Evolutionary conservation across 176 grass and related monocot species (phyloP).

Genomic region (Tuctoria greenei): DNA sequence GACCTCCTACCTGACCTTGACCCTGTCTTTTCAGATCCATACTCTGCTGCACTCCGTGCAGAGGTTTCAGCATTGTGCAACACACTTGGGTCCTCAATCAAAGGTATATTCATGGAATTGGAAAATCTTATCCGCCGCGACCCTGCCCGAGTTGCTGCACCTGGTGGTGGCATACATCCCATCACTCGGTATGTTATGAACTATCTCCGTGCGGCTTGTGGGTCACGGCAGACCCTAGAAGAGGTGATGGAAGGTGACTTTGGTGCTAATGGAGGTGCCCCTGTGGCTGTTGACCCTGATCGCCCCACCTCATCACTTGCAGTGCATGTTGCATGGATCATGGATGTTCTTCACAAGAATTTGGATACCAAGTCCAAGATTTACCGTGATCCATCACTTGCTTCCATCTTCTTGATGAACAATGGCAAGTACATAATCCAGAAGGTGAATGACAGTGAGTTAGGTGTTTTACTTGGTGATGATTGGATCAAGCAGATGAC

Average conservation of each 20-base stretch:
- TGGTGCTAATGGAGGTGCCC: slow-evolving; percentile 33
- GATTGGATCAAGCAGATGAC: slow-evolving; percentile 86
- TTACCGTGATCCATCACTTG: slow-evolving; percentile 72
- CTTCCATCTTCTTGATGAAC: slow-evolving; percentile 84
- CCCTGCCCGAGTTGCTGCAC: slow-evolving; percentile 56
- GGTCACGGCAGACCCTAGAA: slow-evolving; percentile 73
- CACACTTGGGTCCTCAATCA: slow-evolving; percentile 67
- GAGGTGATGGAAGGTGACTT: slow-evolving; percentile 88
- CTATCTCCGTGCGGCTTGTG: slow-evolving; percentile 87
- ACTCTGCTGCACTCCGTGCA: slow-evolving; percentile 63
- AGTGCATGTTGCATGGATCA: slow-evolving; percentile 93
- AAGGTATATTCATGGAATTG: slow-evolving; percentile 87
- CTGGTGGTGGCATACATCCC: slow-evolving; percentile 73
- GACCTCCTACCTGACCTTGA: slow-evolving; percentile 80
- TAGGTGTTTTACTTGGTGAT: slow-evolving; percentile 74
- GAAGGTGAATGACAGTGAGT: slow-evolving; percentile 79
- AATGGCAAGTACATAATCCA: slow-evolving; percentile 89
- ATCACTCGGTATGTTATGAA: slow-evolving; percentile 97
- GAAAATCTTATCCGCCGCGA: slow-evolving; percentile 97
- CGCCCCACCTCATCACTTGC: slow-evolving; percentile 80
- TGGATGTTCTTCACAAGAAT: slow-evolving; percentile 90
- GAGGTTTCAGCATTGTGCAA: slow-evolving; percentile 71
- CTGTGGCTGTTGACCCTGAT: slow-evolving; percentile 59
- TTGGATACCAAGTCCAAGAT: slow-evolving; percentile 83
- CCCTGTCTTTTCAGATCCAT: slow-evolving; percentile 73